Evolutionary conservation across 805 yeast species (phyloP).

Genomic region (Saccharomycopsis babjevae): DNA sequence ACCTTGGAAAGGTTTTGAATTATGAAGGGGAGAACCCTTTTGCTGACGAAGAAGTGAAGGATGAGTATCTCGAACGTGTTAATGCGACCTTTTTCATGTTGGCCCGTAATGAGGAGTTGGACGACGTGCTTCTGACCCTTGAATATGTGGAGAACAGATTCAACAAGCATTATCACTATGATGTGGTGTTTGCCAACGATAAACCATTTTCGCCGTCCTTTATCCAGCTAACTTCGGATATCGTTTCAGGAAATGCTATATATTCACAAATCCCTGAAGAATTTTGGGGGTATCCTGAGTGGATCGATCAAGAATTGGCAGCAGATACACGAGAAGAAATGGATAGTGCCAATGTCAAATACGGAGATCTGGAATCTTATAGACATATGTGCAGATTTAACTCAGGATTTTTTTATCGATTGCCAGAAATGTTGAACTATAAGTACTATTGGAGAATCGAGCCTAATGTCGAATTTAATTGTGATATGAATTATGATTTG

Average conservation of each 20-base stretch:
- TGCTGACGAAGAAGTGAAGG: neutral
- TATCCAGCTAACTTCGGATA: slow-evolving; percentile 23
- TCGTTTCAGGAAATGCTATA: slow-evolving; percentile 32
- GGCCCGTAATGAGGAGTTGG: slow-evolving; percentile 64
- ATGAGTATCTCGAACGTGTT: slow-evolving; percentile 32
- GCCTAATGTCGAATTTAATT: slow-evolving; percentile 44
- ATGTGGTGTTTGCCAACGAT: slow-evolving; percentile 72
- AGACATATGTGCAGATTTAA: slow-evolving; percentile 68
- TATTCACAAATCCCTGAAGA: slow-evolving; percentile 35
- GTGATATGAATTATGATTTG: slow-evolving; percentile 50
- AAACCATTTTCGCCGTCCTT: slow-evolving; percentile 34
- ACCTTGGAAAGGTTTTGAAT: neutral
- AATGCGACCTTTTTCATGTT: slow-evolving; percentile 75
- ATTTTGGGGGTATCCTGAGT: slow-evolving; percentile 39
- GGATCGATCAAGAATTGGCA: slow-evolving; percentile 30
- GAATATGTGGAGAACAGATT: slow-evolving; percentile 81
- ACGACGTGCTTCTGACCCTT: slow-evolving; percentile 52
- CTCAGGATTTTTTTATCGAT: slow-evolving; percentile 48
- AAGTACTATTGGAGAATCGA: slow-evolving; percentile 55
- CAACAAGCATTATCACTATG: slow-evolving; percentile 70
- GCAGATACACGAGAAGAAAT: slow-evolving; percentile 22
- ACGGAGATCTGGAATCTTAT: slow-evolving; percentile 42
- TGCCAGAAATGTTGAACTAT: slow-evolving; percentile 34
- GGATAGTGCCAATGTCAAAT: slow-evolving; percentile 27
- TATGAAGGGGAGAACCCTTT: neutral